Evolutionary conservation across 2,329 filamentous ascomycete species (phyloP).

Genomic region (Metarhizium brunneum): DNA sequence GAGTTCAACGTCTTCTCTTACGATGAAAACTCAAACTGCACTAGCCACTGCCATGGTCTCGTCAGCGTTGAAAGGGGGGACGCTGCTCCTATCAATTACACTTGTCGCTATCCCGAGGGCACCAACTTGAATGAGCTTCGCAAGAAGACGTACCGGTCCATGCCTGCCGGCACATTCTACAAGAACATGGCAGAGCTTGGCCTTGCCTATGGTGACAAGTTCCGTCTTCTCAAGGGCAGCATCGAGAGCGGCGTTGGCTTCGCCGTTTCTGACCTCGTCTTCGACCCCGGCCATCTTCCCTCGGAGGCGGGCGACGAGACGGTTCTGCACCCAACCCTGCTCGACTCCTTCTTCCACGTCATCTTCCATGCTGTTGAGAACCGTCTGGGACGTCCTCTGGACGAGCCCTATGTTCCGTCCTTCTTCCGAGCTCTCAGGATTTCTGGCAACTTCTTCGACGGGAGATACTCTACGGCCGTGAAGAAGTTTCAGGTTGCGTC

Average conservation of each 20-base stretch:
- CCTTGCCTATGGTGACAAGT: constrained; percentile 15
- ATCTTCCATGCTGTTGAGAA: constrained; percentile 15
- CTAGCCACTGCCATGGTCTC: constrained; percentile 13
- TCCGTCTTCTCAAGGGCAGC: constrained; percentile 11
- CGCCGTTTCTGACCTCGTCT: constrained; percentile 2
- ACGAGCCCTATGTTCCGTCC: constrained; percentile 16
- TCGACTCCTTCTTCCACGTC: too few relatives aligned
- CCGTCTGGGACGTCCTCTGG: constrained; percentile 12
- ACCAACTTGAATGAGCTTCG: constrained; percentile 8
- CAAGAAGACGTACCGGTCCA: constrained; percentile 13
- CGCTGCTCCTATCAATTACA: too few relatives aligned
- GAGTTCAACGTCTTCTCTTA: constrained; percentile 17
- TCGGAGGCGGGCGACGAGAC: too few relatives aligned
- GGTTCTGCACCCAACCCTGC: too few relatives aligned
- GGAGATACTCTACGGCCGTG: too few relatives aligned
- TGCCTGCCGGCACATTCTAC: constrained; percentile 11
- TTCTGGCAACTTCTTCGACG: constrained; percentile 12
- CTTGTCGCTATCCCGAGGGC: neutral
- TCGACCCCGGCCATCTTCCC: too few relatives aligned
- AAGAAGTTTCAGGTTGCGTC: constrained; percentile 8
- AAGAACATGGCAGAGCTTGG: constrained; percentile 14
- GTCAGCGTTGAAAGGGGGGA: too few relatives aligned
- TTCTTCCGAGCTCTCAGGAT: constrained; percentile 14
- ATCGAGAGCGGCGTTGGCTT: constrained; percentile 7
- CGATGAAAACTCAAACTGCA: constrained; percentile 15